Conservation (phyloP, 2,329 filamentous ascomycete species). For the Domatiomyces globalis region DNA sequence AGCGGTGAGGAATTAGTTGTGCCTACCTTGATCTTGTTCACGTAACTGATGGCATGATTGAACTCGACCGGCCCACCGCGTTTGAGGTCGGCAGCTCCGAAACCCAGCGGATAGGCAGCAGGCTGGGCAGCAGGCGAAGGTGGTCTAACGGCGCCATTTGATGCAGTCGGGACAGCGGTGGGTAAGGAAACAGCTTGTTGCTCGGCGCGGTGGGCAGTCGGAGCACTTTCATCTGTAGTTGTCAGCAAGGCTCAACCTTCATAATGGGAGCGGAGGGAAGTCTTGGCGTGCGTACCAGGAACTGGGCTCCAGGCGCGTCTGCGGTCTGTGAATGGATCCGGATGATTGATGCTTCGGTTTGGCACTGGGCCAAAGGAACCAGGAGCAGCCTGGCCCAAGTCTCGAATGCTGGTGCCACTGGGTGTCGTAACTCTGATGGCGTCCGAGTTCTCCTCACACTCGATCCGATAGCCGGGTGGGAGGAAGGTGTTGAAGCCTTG, state of each 20-base stretch:
- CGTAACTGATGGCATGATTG: slow-evolving; percentile 97
- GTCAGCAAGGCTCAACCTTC: slow-evolving; percentile 6
- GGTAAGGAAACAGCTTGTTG: slow-evolving; percentile 29
- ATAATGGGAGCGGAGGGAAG: slow-evolving; percentile 14
- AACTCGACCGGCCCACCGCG: slow-evolving; percentile 94
- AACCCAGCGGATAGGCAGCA: slow-evolving; percentile 35
- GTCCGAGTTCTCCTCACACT: slow-evolving; percentile 91
- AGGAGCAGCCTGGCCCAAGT: slow-evolving; percentile 44
- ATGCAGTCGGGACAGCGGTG: slow-evolving; percentile 47
- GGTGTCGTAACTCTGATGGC: slow-evolving; percentile 94
- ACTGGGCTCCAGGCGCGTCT: slow-evolving; percentile 15
- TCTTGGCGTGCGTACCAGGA: slow-evolving; percentile 20
- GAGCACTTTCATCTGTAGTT: slow-evolving; percentile 10
- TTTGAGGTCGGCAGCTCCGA: slow-evolving; percentile 46
- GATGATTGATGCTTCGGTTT: slow-evolving; percentile 4
- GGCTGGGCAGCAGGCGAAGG: slow-evolving; percentile 25
- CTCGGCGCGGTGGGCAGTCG: slow-evolving; percentile 12
- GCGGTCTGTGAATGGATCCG: slow-evolving; percentile 13
- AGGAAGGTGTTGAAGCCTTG: slow-evolving; percentile 98
- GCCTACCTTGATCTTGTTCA: slow-evolving; percentile 96
- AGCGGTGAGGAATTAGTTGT: background rate
- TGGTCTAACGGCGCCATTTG: slow-evolving; percentile 36
- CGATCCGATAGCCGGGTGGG: slow-evolving; percentile 88
- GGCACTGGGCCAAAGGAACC: slow-evolving; percentile 21
- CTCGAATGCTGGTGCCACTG: slow-evolving; percentile 90